Evolutionary conservation across 164 flowering plant species (phyloP).

Genomic region (Berberis thunbergii): DNA sequence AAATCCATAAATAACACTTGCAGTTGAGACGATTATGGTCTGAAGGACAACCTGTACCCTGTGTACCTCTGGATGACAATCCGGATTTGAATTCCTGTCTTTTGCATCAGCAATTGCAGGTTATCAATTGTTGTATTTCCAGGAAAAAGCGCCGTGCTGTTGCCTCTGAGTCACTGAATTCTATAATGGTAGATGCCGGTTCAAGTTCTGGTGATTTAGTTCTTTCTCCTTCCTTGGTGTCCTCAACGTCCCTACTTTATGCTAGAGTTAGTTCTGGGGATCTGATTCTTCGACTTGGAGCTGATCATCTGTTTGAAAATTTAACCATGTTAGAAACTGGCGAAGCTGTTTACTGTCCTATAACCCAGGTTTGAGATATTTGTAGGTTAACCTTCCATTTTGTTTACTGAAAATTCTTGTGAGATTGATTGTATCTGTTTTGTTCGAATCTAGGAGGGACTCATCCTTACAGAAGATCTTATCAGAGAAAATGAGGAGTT

Average conservation of each 20-base stretch:
- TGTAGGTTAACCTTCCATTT: neutral
- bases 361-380: conserved; percentile 61
- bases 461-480: conserved; percentile 89
- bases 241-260: conserved; percentile 33
- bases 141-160: conserved; percentile 57
- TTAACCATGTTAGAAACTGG: conserved; percentile 86
- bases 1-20: conserved; percentile 18
- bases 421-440: conserved; percentile 1
- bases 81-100: conserved; percentile 84
- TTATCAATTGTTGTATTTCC: conserved; percentile 85
- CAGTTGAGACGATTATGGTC: conserved; percentile 85
- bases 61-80: conserved; percentile 57
- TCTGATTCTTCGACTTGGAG: conserved; percentile 73
- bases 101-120: conserved; percentile 82
- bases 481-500: conserved; percentile 93
- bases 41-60: conserved; percentile 66
- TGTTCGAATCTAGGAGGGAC: conserved; percentile 58
- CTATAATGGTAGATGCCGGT: conserved; percentile 33
- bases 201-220: conserved; percentile 26
- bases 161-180: conserved; percentile 62
- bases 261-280: conserved; percentile 64
- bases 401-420: neutral
- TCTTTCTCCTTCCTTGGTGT: conserved; percentile 13
- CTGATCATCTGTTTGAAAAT: conserved; percentile 41
- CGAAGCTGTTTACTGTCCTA: conserved; percentile 73